These are phyloP conservation scores for Rosa chinensis DNA, from an alignment of 306 rosid species.

Conservation along the genomic window DNA sequence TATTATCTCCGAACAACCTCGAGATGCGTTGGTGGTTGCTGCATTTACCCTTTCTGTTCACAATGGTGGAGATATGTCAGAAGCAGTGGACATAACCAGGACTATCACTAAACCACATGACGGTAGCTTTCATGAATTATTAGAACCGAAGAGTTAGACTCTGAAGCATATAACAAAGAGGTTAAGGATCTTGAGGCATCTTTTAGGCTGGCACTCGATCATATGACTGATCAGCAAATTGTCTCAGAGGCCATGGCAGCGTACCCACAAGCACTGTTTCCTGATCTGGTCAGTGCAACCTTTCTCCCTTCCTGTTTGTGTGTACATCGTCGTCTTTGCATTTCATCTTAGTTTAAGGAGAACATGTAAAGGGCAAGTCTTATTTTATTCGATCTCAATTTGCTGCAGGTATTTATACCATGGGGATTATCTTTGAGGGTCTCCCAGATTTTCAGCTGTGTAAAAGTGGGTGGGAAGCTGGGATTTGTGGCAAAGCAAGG, in stretches of 20 bases:
- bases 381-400: slow-evolving; percentile 10
- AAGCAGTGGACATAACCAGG: slow-evolving; percentile 70
- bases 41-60: slow-evolving; percentile 77
- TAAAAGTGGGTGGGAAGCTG: slow-evolving; percentile 24
- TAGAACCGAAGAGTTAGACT: slow-evolving; percentile 44
- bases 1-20: slow-evolving; percentile 47
- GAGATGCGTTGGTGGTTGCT: slow-evolving; percentile 65
- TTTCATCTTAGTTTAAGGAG: background rate
- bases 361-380: background rate
- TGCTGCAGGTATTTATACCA: slow-evolving; percentile 75
- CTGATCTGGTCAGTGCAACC: slow-evolving; percentile 56
- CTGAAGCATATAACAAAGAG: slow-evolving; percentile 41
- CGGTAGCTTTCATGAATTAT: slow-evolving; percentile 61
- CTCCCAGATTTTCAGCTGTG: slow-evolving; percentile 49
- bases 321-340: background rate
- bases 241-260: slow-evolving; percentile 73
- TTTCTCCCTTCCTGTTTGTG: background rate
- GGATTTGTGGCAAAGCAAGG: slow-evolving; percentile 52
- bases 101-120: slow-evolving; percentile 53
- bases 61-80: slow-evolving; percentile 72
- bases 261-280: slow-evolving; percentile 73
- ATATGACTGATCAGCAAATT: slow-evolving; percentile 64
- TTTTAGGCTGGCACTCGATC: slow-evolving; percentile 45
- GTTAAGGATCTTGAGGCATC: slow-evolving; percentile 57
- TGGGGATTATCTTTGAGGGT: slow-evolving; percentile 54